Evolutionary conservation across 2,329 filamentous ascomycete species (phyloP).

Genomic region (Penicillium verrucosum): DNA sequence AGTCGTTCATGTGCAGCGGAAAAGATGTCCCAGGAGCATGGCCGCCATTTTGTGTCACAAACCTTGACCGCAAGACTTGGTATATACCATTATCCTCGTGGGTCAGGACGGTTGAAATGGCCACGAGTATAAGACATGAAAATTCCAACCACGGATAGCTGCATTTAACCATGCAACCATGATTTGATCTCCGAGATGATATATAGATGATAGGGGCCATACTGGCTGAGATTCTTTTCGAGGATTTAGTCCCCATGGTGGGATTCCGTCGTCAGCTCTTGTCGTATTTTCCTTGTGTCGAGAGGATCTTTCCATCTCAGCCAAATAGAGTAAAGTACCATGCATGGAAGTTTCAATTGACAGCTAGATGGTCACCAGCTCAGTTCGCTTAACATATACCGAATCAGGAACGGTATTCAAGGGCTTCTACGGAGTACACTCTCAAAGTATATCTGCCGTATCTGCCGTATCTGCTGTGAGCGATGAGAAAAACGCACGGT

Average conservation of each 20-base stretch:
- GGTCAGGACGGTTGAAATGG: neutral
- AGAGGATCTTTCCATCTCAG: conserved; percentile 14
- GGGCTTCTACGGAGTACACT: neutral
- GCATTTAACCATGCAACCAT: conserved; percentile 19
- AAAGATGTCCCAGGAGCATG: conserved; percentile 32
- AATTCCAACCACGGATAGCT: conserved; percentile 21
- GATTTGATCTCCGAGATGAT: conserved; percentile 16
- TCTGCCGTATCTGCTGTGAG: neutral
- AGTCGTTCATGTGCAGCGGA: conserved; percentile 17
- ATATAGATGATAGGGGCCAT: conserved; percentile 1
- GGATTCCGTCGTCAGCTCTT: conserved; percentile 1
- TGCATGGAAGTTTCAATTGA: conserved; percentile 5
- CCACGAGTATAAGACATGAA: conserved; percentile 1
- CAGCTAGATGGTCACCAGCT: conserved; percentile 14
- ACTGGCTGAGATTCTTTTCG: neutral
- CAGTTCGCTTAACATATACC: neutral
- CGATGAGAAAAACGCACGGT: neutral
- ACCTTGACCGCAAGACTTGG: neutral
- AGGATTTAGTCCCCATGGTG: neutral
- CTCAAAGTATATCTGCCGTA: neutral
- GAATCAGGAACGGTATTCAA: neutral
- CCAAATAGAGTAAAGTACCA: neutral
- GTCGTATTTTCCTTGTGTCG: neutral
- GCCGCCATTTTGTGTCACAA: conserved; percentile 30
- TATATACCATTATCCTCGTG: neutral